These are phyloP conservation scores for Xerocomus brunneocitrinus DNA, from an alignment of 768 basidiomycete genomes.

Conservation along the genomic window DNA sequence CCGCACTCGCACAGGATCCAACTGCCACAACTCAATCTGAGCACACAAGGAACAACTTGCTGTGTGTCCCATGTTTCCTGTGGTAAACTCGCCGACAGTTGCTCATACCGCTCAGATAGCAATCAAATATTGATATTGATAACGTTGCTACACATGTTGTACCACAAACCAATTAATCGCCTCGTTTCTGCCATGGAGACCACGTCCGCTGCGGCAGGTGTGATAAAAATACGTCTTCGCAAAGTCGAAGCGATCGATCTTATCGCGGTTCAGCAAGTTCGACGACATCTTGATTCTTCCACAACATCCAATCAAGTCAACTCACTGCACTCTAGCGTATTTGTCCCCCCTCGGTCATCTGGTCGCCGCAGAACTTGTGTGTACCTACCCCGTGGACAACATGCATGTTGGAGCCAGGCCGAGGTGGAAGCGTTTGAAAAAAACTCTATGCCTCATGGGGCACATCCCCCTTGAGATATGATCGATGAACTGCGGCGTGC, in stretches of 20 bases:
- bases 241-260: neutral
- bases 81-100: neutral
- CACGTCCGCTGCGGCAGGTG: neutral
- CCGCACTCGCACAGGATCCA: neutral
- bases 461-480: too few relatives aligned
- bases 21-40: constrained; percentile 4
- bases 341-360: neutral
- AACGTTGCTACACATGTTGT: neutral
- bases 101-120: neutral
- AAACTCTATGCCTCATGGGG: constrained; percentile 5
- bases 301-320: neutral
- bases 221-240: neutral
- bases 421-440: neutral
- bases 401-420: neutral
- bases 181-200: neutral
- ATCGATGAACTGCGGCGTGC: neutral
- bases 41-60: neutral
- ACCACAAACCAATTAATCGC: neutral
- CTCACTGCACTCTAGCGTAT: neutral
- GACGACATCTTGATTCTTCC: neutral
- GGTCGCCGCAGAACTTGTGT: neutral
- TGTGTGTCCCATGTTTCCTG: neutral
- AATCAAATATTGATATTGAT: neutral
- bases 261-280: neutral
- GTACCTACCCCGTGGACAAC: constrained; percentile 2